Conservation (phyloP, 73 alveolate genomes). For the Paramecium tetraurelia region DNA sequence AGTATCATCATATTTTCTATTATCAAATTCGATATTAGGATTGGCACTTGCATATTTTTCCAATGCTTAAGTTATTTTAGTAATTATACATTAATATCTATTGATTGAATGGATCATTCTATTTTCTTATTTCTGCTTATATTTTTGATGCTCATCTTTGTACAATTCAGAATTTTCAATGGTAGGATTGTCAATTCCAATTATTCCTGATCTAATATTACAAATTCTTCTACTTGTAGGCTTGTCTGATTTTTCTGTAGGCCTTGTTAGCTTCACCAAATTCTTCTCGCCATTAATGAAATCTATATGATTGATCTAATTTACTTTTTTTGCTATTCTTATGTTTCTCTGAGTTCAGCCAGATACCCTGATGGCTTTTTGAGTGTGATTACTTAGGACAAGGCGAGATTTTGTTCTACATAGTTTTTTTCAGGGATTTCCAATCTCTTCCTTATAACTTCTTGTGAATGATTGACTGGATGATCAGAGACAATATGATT, state of each 20-base stretch:
- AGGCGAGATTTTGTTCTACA: neutral
- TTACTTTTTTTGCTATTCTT: constrained; percentile 12
- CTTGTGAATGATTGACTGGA: neutral
- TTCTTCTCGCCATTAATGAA: constrained; percentile 29
- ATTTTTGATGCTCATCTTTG: constrained; percentile 29
- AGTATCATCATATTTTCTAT: neutral
- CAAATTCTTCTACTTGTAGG: neutral
- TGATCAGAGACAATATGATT: constrained; percentile 46
- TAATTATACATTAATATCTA: neutral
- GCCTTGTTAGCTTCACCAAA: constrained; percentile 20
- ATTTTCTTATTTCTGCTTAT: neutral
- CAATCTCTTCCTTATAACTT: neutral
- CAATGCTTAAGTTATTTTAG: neutral
- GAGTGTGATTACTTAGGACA: neutral
- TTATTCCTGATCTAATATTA: constrained; percentile 5
- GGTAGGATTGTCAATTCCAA: neutral
- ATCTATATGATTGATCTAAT: neutral
- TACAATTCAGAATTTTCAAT: neutral
- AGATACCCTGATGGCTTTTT: neutral
- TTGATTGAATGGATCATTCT: neutral
- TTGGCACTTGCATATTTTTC: neutral
- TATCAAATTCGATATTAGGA: constrained; percentile 7
- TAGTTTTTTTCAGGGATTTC: neutral
- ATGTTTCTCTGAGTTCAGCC: neutral
- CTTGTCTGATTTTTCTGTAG: neutral